Percentiles rank a stretch among this genome's conserved stretches.
Evolutionary conservation across 2,329 filamentous ascomycete species (phyloP).

Genomic region (Exophiala bonariae): DNA sequence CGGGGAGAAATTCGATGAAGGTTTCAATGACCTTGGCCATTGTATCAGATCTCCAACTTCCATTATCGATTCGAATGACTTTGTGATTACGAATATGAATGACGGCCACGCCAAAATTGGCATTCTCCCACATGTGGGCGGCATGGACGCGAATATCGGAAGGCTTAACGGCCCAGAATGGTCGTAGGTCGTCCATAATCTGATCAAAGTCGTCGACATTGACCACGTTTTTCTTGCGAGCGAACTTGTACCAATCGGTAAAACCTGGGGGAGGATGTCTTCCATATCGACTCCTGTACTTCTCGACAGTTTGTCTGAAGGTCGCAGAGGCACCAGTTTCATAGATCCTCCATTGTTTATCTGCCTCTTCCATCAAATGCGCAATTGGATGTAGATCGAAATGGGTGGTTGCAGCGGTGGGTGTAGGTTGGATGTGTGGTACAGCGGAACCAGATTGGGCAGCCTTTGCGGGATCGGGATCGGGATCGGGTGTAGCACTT

Average conservation of each 20-base stretch:
- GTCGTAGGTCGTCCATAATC: slow-evolving; percentile 38
- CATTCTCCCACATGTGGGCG: slow-evolving; percentile 34
- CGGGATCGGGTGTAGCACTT: background rate
- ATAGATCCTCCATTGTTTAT: slow-evolving; percentile 34
- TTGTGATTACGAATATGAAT: slow-evolving; percentile 37
- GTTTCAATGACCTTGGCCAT: slow-evolving; percentile 49
- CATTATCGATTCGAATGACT: slow-evolving; percentile 37
- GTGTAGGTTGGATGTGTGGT: background rate
- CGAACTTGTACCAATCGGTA: slow-evolving; percentile 41
- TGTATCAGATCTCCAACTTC: slow-evolving; percentile 43
- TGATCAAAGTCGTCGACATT: slow-evolving; percentile 42
- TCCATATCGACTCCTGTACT: slow-evolving; percentile 39
- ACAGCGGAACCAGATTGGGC: slow-evolving; percentile 3
- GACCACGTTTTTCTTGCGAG: slow-evolving; percentile 36
- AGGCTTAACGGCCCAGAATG: slow-evolving; percentile 39
- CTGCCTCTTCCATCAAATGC: slow-evolving; percentile 36
- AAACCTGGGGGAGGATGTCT: slow-evolving; percentile 43
- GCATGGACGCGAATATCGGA: slow-evolving; percentile 34
- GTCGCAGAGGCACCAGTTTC: slow-evolving; percentile 34
- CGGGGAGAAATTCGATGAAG: slow-evolving; percentile 57
- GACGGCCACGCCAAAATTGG: slow-evolving; percentile 31
- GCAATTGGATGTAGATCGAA: slow-evolving; percentile 35
- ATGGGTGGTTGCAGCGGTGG: slow-evolving; percentile 11
- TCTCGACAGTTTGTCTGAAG: slow-evolving; percentile 40
- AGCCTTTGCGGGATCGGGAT: background rate